Evolutionary conservation across 2,329 filamentous ascomycete genomes (phyloP), one percentile per base, ranked within the genome.

Genomic region (Berkeleyomyces rouxiae): DNA sequence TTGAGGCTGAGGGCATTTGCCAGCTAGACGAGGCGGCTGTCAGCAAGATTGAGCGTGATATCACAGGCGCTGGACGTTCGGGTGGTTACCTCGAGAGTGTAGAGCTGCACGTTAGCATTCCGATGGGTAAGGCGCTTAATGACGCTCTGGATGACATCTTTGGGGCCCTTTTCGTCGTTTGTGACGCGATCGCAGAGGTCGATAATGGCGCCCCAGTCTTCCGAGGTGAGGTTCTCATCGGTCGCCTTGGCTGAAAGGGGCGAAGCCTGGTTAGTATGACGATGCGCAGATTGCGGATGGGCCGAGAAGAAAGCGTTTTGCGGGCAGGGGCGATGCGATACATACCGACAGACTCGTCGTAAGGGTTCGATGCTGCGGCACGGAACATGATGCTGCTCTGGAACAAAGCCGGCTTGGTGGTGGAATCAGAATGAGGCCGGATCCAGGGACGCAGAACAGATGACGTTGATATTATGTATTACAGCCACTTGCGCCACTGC

Each of bases 71-170:
- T 16, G 4, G 69, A 13, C n/a, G 39, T 6, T 51, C 46, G 46
- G 46, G 31, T 75, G 53, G 36, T 55, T 70, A 88, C 85, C 79
- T 95, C 90, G 65, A 96, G 83, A 10, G 91, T 95, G 74, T 96
- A 96, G 23, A 96, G 83, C 75, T 96, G 91, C 36, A 96, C 91
- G 73, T 96, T 96, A 66, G 91, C 91, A 74, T 96, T 96, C 68
- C 91, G 86, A 74, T 96, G 90, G 63, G 90, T 90, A 62, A 96
- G 80, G 49, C 91, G 82, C 77, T 92, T 95, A 75, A 96, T 96
- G 77, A 96, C 82, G 70, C 89, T 87, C 70, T 90, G 87, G 62
- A 95, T 88, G 11, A 85, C 90, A 76, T 95, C 88, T 77, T 92
- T 92, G 67, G 88, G 81, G 36, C 81, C 81, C 68, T 80, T 82